These are phyloP conservation scores for Lactarius quietus DNA, from an alignment of 768 basidiomycete genomes.

Conservation along the genomic window DNA sequence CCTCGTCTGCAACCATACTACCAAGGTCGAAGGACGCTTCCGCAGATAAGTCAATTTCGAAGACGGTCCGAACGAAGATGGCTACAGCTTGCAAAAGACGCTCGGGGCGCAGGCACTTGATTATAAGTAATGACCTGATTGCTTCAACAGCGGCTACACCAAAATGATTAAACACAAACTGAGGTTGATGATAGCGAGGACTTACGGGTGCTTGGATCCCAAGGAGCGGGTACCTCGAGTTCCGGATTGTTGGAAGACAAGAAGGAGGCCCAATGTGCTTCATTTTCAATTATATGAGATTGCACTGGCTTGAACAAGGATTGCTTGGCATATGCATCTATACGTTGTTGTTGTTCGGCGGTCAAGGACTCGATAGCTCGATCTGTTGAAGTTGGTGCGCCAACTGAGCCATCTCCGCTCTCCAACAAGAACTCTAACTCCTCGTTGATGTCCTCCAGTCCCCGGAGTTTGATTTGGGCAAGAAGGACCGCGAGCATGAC, in stretches of 20 bases:
- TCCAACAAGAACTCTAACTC: conserved; percentile 93
- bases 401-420: conserved; percentile 64
- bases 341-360: conserved; percentile 62
- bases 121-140: conserved; percentile 69
- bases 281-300: conserved; percentile 54
- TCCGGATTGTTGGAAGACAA: conserved; percentile 66
- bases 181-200: conserved; percentile 23
- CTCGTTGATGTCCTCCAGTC: conserved; percentile 72
- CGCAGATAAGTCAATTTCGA: conserved; percentile 73
- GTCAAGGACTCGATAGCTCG: conserved; percentile 50
- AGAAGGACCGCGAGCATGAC: conserved; percentile 88
- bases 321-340: conserved; percentile 68
- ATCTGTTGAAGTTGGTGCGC: conserved; percentile 35
- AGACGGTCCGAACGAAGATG: conserved; percentile 68
- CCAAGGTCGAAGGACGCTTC: conserved; percentile 75
- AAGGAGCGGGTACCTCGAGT: conserved; percentile 64
- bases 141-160: conserved; percentile 63
- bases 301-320: conserved; percentile 76
- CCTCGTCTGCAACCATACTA: conserved; percentile 73
- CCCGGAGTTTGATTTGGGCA: conserved; percentile 83
- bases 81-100: conserved; percentile 82
- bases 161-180: conserved; percentile 24
- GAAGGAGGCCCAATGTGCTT: conserved; percentile 70
- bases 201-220: conserved; percentile 77
- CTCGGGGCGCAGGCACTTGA: conserved; percentile 93